Evolutionary conservation across 805 yeast species (phyloP).

Genomic region (Lipomyces orientalis): DNA sequence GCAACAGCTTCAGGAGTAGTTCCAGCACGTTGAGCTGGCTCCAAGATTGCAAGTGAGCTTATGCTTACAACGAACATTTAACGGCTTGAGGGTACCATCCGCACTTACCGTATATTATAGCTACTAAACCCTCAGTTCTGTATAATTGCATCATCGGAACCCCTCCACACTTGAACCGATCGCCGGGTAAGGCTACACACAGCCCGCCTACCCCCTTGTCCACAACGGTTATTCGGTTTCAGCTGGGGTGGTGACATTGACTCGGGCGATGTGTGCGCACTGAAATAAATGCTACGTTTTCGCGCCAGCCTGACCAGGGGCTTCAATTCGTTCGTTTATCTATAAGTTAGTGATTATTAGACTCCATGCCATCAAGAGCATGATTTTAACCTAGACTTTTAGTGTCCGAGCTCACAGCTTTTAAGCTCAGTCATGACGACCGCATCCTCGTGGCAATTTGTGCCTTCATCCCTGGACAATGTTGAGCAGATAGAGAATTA

Average conservation of each 20-base stretch:
- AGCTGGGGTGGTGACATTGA: not conserved
- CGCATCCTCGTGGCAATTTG: not conserved
- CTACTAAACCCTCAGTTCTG: slow-evolving; percentile 10
- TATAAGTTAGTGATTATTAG: not conserved
- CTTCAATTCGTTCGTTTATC: not conserved
- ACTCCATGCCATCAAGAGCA: slow-evolving; percentile 6
- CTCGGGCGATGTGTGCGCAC: not conserved
- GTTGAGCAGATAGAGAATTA: slow-evolving; percentile 4
- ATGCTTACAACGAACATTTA: too few relatives aligned
- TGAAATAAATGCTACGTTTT: not conserved
- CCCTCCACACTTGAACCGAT: too few relatives aligned
- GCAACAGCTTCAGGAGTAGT: not conserved
- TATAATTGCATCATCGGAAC: too few relatives aligned
- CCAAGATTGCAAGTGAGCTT: not conserved
- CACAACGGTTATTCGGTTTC: too few relatives aligned
- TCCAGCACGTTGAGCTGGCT: not conserved
- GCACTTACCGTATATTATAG: too few relatives aligned
- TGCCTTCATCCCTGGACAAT: not conserved
- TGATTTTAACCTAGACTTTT: too few relatives aligned
- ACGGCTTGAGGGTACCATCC: too few relatives aligned
- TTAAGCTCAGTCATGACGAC: not conserved
- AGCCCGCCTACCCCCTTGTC: not conserved
- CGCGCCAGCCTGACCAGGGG: slow-evolving; percentile 5
- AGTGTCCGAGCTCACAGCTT: too few relatives aligned
- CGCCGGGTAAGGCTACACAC: not conserved